Evolutionary conservation across 768 basidiomycete genomes (phyloP).

Genomic region (Xerocomellus intermedius): DNA sequence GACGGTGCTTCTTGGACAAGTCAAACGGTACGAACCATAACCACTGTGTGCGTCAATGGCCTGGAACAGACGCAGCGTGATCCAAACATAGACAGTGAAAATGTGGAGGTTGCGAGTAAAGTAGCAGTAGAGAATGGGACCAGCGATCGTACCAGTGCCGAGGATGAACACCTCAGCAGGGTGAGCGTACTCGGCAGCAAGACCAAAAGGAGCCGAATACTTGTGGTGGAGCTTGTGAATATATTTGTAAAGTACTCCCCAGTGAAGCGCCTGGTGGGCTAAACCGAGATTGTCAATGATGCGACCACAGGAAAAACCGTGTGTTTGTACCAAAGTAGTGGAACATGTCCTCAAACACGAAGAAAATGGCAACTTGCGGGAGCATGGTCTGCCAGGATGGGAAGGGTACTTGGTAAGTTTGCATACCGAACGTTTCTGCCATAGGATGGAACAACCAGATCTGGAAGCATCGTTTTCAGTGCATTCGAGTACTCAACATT

Average conservation of each 20-base stretch:
- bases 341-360: conserved; percentile 94
- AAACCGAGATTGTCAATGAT: conserved; percentile 8
- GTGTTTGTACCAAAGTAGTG: conserved; percentile 72
- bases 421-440: conserved; percentile 85
- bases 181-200: conserved; percentile 97
- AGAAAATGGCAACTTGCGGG: conserved; percentile 83
- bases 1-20: not conserved
- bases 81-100: conserved; percentile 91
- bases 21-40: conserved; percentile 60
- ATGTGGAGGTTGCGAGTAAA: conserved; percentile 79
- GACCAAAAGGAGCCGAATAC: conserved; percentile 94
- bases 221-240: conserved; percentile 99
- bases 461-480: conserved; percentile 35
- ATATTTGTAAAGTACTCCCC: conserved; percentile 79
- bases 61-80: conserved; percentile 91
- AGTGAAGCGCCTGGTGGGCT: conserved; percentile 92
- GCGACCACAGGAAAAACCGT: not conserved
- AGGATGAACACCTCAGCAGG: conserved; percentile 95
- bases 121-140: conserved; percentile 84
- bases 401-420: conserved; percentile 92
- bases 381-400: conserved; percentile 66
- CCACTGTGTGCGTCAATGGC: conserved; percentile 97
- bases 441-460: conserved; percentile 92
- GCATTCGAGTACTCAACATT: not conserved
- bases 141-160: conserved; percentile 85